Base-by-base conservation (phyloP, 2,329 filamentous ascomycete genomes). In the Sporothrix schenckii region DNA sequence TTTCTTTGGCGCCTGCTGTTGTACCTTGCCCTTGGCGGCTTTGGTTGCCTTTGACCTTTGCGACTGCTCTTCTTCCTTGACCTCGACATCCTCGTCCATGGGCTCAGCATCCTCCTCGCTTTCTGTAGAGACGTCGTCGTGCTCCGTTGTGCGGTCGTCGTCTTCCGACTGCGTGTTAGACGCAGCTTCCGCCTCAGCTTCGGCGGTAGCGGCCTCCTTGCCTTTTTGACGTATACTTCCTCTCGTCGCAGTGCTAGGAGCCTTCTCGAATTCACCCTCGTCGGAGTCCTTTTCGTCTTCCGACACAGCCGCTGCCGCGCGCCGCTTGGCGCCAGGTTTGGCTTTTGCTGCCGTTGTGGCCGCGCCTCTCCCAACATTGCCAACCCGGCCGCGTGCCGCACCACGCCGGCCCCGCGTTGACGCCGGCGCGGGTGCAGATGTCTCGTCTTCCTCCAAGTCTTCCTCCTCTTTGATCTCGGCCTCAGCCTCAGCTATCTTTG, bases 221-320 rank as follows among this genome's bases (percentile, higher is more conserved):
- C 24, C 47, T n/a, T 50, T 63, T 9, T 3, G 41, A 9, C 13
- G 69, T 11, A n/a, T 9, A 7, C 41, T 50, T 13, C 69, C 21
- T 14, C 56, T 44, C 14, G 49, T 63, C 10, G 52, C 52, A 6
- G 69, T 21, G 6, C 60, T 24, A 1, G 54, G 4, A 11, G 34
- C 30, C 10, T 66, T 50, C 84, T 84, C 83, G 58, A 83, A 81
- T 0, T 78, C 84, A 4, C 83, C 84, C 3, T 84, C 71, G n/a
- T 73, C 83, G 2, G 79, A 81, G 13, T 71, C 83, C 2, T 80
- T 80, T n/a, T 82, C 81, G 5, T 79, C 76, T 7, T 79, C 78
- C 21, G 30, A 80, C 80, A 56, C 82, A 79, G n/a, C 78, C 79
- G 56, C 81, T 79, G n/a, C 78, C 72, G 30, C 79, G 77, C 77